phyloP scores from a whole-genome alignment of 2,329 filamentous ascomycete species.

The Clonostachys sp. region DNA sequence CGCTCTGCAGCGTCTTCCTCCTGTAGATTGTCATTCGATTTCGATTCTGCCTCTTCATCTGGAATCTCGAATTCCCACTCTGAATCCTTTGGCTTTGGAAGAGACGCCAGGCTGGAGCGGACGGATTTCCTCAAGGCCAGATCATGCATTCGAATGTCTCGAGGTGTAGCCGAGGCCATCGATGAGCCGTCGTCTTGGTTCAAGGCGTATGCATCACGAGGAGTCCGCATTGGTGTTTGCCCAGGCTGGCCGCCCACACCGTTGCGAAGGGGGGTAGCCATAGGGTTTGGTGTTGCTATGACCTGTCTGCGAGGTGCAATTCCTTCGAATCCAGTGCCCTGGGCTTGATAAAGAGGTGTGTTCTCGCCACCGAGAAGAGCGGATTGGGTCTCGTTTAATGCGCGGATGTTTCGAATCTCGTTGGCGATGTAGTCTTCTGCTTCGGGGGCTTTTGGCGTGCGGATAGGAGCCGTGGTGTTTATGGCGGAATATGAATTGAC shows the following conservation, averaged over 20 bases:
- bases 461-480: slow-evolving; percentile 78
- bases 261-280: slow-evolving; percentile 81
- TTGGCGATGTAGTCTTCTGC: slow-evolving; percentile 96
- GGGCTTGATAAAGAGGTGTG: slow-evolving; percentile 77
- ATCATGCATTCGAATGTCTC: slow-evolving; percentile 69
- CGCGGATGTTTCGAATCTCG: slow-evolving; percentile 89
- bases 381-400: slow-evolving; percentile 89
- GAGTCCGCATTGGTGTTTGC: slow-evolving; percentile 82
- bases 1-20: slow-evolving; percentile 64
- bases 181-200: slow-evolving; percentile 69
- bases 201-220: slow-evolving; percentile 80
- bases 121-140: slow-evolving; percentile 65
- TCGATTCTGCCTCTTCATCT: slow-evolving; percentile 67
- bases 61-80: slow-evolving; percentile 94
- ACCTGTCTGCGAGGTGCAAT: slow-evolving; percentile 75
- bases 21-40: slow-evolving; percentile 36
- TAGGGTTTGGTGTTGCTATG: slow-evolving; percentile 88
- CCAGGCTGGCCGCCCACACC: slow-evolving; percentile 65
- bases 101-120: slow-evolving; percentile 67
- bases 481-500: slow-evolving; percentile 83
- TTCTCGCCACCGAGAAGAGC: slow-evolving; percentile 93
- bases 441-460: slow-evolving; percentile 84
- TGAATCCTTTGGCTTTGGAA: slow-evolving; percentile 88
- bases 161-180: slow-evolving; percentile 68
- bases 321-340: slow-evolving; percentile 80